Percentiles rank a stretch among this genome's conserved stretches.
phyloP scores from a whole-genome alignment of 768 basidiomycete genomes.

The Tricholoma saponaceum region DNA sequence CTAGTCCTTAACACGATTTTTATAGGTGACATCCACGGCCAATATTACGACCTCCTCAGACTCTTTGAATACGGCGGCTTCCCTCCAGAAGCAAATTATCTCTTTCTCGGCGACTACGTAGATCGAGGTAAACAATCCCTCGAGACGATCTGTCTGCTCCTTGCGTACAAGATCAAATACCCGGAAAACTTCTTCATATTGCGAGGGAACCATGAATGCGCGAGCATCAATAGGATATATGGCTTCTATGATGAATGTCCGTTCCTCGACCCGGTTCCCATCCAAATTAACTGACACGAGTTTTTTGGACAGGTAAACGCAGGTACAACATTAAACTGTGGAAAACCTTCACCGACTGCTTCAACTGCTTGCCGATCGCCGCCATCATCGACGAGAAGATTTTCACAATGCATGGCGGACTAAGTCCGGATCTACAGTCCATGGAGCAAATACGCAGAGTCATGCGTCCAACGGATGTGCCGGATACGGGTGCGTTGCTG shows the following conservation, averaged over 20 bases:
- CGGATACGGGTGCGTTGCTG: conserved; percentile 78
- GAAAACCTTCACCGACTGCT: conserved; percentile 99
- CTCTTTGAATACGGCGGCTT: conserved; percentile 99
- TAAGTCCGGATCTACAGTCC: conserved; percentile 95
- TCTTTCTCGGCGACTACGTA: conserved; percentile 99
- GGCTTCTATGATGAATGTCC: conserved; percentile 99
- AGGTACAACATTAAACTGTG: conserved; percentile 99
- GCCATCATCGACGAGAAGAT: conserved; percentile 99
- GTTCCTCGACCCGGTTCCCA: conserved; percentile 27
- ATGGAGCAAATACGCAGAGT: conserved; percentile 99
- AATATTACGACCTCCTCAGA: conserved; percentile 97
- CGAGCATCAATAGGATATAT: conserved; percentile 99
- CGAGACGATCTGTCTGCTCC: conserved; percentile 98
- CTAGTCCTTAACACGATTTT: conserved; percentile 11
- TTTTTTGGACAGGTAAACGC: conserved; percentile 76
- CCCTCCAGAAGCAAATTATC: conserved; percentile 99
- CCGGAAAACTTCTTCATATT: conserved; percentile 99
- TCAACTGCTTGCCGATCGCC: conserved; percentile 98
- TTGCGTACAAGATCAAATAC: conserved; percentile 99
- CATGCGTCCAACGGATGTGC: conserved; percentile 98
- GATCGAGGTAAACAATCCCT: conserved; percentile 98
- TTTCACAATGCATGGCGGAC: conserved; percentile 98
- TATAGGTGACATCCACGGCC: conserved; percentile 96
- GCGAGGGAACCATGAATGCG: conserved; percentile 98
- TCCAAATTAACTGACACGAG: conserved; percentile 9